phyloP scores from a whole-genome alignment of 495 filamentous ascomycete genomes.

The Pyronema omphalodes region DNA sequence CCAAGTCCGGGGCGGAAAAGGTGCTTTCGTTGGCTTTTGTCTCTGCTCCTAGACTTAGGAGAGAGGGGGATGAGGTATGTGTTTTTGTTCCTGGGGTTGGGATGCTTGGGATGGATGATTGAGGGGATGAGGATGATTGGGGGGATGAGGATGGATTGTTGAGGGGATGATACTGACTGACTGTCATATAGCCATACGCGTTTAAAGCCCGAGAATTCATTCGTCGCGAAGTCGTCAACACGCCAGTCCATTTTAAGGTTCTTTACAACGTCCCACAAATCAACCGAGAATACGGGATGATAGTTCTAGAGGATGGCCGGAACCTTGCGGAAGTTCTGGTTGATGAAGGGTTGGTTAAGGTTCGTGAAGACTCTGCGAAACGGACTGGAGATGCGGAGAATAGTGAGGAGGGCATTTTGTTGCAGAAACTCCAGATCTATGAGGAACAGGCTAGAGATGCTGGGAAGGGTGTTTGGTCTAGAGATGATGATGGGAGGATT shows the following conservation, averaged over 20 bases:
- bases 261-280: conserved; percentile 65
- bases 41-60: conserved; percentile 63
- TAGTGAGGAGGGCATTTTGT: conserved; percentile 31
- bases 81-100: not conserved
- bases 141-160: too few relatives aligned
- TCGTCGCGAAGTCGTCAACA: conserved; percentile 65
- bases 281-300: conserved; percentile 62
- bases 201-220: conserved; percentile 90
- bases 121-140: too few relatives aligned
- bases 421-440: conserved; percentile 58
- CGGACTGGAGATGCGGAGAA: conserved; percentile 60
- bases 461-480: conserved; percentile 57
- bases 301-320: conserved; percentile 52
- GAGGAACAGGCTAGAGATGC: conserved; percentile 65
- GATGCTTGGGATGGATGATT: too few relatives aligned
- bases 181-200: conserved; percentile 55
- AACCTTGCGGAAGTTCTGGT: conserved; percentile 62
- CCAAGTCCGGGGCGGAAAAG: conserved; percentile 63
- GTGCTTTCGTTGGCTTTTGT: conserved; percentile 81
- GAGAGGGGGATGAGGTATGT: conserved; percentile 70
- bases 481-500: conserved; percentile 38
- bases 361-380: conserved; percentile 77
- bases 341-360: conserved; percentile 71
- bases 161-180: too few relatives aligned
- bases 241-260: conserved; percentile 63